phyloP scores from a whole-genome alignment of 2,329 filamentous ascomycete genomes.

The Hymenoscyphus linearis region DNA sequence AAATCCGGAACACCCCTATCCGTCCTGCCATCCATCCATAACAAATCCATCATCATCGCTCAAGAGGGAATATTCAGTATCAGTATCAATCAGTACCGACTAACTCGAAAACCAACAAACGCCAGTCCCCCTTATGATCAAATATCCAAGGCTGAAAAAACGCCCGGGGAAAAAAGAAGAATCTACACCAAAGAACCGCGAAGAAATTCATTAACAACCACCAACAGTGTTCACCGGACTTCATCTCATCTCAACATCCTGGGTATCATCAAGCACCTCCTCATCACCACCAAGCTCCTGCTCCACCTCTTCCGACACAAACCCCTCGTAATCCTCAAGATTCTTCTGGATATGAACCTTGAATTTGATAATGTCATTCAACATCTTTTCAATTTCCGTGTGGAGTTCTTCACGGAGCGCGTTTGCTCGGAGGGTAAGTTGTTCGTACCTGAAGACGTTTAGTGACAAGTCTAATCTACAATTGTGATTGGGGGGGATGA shows the following conservation, averaged over 20 bases:
- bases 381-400: conserved; percentile 89
- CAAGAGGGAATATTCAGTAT: background rate
- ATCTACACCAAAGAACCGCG: background rate
- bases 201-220: background rate
- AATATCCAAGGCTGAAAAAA: background rate
- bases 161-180: background rate
- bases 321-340: conserved; percentile 89
- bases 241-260: conserved; percentile 39
- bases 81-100: background rate
- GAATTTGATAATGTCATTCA: conserved; percentile 97
- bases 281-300: conserved; percentile 65
- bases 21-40: background rate
- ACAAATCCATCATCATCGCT: background rate
- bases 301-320: conserved; percentile 91
- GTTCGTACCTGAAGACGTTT: conserved; percentile 65
- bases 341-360: conserved; percentile 94
- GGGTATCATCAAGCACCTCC: conserved; percentile 50
- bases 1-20: background rate
- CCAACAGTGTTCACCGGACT: background rate
- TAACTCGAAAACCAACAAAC: background rate
- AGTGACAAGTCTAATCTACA: conserved; percentile 4
- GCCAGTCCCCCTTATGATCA: background rate
- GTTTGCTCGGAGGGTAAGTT: conserved; percentile 78
- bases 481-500: background rate
- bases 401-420: conserved; percentile 93